These are phyloP conservation scores for Phytophthora cryptogea DNA, from an alignment of 352 stramenopile species.

Conservation along the genomic window DNA sequence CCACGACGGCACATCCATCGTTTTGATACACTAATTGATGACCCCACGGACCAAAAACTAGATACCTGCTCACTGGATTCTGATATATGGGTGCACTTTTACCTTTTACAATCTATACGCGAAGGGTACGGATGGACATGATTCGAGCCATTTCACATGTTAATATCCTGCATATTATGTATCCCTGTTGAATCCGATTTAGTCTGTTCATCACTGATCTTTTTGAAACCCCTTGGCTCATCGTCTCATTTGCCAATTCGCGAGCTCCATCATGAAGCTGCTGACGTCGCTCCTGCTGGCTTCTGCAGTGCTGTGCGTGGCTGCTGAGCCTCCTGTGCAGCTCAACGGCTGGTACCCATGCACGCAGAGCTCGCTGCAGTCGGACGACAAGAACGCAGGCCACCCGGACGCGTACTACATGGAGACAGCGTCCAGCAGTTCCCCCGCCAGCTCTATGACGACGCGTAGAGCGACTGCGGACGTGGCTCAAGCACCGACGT, in stretches of 20 bases:
- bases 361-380: conserved; percentile 35
- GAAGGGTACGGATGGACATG: conserved; percentile 2
- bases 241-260: conserved; percentile 18
- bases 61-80: background rate
- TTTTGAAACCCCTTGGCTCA: conserved; percentile 5
- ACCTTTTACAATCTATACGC: conserved; percentile 12
- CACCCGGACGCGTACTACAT: conserved; percentile 48
- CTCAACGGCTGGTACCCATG: conserved; percentile 73
- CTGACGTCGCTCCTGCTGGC: conserved; percentile 3
- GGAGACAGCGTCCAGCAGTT: conserved; percentile 20
- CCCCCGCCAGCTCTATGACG: background rate
- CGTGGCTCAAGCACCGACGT: conserved; percentile 7
- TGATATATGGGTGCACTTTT: conserved; percentile 19
- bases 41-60: too few relatives aligned
- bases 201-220: background rate
- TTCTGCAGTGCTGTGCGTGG: background rate
- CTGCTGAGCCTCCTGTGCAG: conserved; percentile 29
- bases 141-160: background rate
- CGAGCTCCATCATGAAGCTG: conserved; percentile 15
- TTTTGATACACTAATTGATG: background rate
- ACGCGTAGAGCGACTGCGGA: conserved; percentile 14
- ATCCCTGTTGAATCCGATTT: conserved; percentile 5
- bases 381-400: conserved; percentile 24
- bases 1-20: conserved; percentile 78
- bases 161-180: background rate